Conservation (phyloP, 2,329 filamentous ascomycete genomes). For the Elsinoe necatrix region DNA sequence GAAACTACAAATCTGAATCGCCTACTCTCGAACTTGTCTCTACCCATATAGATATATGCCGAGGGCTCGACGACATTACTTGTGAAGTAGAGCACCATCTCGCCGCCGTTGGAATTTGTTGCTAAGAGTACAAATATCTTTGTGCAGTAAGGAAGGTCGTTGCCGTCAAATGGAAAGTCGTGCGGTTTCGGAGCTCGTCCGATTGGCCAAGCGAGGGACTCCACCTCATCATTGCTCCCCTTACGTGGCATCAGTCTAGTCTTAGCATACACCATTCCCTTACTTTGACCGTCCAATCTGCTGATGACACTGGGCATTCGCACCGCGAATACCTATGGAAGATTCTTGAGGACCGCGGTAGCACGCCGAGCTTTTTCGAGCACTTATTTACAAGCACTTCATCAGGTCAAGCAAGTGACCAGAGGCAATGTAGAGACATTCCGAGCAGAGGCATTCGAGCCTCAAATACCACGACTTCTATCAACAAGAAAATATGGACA, state of each 20-base stretch:
- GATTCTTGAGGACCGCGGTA: neutral
- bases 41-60: constrained; percentile 90
- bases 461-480: constrained; percentile 46
- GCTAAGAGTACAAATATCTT: neutral
- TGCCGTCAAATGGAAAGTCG: neutral
- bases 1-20: constrained; percentile 18
- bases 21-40: constrained; percentile 96
- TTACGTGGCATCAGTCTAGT: constrained; percentile 3
- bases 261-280: neutral
- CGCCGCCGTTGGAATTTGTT: too few relatives aligned
- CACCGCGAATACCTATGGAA: neutral
- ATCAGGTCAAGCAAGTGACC: constrained; percentile 22
- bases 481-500: constrained; percentile 35
- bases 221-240: constrained; percentile 7
- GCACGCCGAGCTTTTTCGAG: neutral
- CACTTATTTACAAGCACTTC: neutral
- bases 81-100: constrained; percentile 93
- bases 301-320: neutral
- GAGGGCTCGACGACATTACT: constrained; percentile 74
- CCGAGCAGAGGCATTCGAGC: constrained; percentile 44
- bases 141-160: neutral
- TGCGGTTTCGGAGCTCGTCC: neutral
- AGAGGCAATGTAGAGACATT: constrained; percentile 38
- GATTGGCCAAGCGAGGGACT: neutral
- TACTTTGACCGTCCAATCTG: neutral